Evolutionary conservation across 108 stramenopile genomes (phyloP), one percentile per base, ranked within the genome.

Genomic region (Mediolabrus comicus): DNA sequence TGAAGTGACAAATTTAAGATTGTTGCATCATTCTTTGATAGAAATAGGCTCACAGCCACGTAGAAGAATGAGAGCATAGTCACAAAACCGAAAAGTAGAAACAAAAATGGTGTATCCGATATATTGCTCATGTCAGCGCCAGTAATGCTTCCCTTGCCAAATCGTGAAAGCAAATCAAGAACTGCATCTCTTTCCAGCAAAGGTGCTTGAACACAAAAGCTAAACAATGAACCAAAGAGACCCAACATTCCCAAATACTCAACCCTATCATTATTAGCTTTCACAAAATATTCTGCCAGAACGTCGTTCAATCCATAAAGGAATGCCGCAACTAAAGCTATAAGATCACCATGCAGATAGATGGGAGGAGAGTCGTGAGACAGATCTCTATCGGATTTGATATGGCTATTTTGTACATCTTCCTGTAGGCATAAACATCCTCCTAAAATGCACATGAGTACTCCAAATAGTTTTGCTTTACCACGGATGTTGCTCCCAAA

Each of bases 171-270:
- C 24, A 78, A 24, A 31, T 55, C 32, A 16, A 19, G 19, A 12
- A 83, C 11, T 52, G 66, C 62, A 17, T 74, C 49, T 30, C 68
- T 30, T 63, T 89, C 88, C 2, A 76, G 39, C 9, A 86, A 24
- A 3, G 80, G 71, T 9, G 69, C 71, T 43, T 81, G 73, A 19
- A 92, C 27, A 11, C 26, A 28, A 43, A 66, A 67, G 29, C 83
- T 79, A 49, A 78, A 71, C 10, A 90, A 7, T 14, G 68, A 53
- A n/a, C 88, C 91, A 77, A 83, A 85, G 1, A 89, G 41, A 6
- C 91, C 88, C 29, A 90, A 49, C 87, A 92, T 90, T 22, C 87
- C 87, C 22, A 92, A 59, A 60, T 88, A 90, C 65, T 92, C 91
- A 7, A 68, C 57, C 9, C 87, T 72, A 65, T 92, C 86, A 41